Conservation (phyloP, 495 filamentous ascomycete genomes). For the Aspergillus bridgeri region DNA sequence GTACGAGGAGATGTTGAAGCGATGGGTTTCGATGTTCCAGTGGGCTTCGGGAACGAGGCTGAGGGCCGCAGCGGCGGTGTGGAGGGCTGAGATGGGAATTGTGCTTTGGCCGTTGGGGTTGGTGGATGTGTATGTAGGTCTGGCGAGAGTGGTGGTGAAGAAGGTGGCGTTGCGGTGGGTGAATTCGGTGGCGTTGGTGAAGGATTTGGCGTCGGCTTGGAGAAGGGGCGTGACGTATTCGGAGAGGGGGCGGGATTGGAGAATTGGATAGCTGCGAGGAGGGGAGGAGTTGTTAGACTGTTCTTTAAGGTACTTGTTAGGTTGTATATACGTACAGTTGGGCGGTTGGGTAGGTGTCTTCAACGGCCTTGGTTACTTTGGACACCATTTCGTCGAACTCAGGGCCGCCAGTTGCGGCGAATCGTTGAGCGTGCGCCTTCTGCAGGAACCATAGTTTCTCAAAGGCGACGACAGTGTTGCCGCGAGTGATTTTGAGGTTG, state of each 20-base stretch:
- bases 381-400: conserved; percentile 50
- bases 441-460: conserved; percentile 82
- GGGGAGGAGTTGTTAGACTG: background rate
- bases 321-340: conserved; percentile 26
- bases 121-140: conserved; percentile 29
- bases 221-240: conserved; percentile 52
- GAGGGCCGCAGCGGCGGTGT: conserved; percentile 36
- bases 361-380: conserved; percentile 28
- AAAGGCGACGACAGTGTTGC: conserved; percentile 80
- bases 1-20: conserved; percentile 36
- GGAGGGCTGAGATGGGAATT: conserved; percentile 35
- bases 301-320: background rate
- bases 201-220: conserved; percentile 58
- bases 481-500: conserved; percentile 77
- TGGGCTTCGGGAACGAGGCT: conserved; percentile 36
- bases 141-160: conserved; percentile 49
- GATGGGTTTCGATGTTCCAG: conserved; percentile 38
- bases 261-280: conserved; percentile 26
- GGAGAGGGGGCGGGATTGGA: conserved; percentile 27
- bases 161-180: conserved; percentile 58
- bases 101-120: conserved; percentile 2
- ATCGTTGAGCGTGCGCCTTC: conserved; percentile 58
- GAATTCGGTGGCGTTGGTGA: conserved; percentile 55
- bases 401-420: conserved; percentile 29
- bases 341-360: conserved; percentile 25